Evolutionary conservation across 768 basidiomycete genomes (phyloP).

Genomic region (Flagelloscypha sp.): DNA sequence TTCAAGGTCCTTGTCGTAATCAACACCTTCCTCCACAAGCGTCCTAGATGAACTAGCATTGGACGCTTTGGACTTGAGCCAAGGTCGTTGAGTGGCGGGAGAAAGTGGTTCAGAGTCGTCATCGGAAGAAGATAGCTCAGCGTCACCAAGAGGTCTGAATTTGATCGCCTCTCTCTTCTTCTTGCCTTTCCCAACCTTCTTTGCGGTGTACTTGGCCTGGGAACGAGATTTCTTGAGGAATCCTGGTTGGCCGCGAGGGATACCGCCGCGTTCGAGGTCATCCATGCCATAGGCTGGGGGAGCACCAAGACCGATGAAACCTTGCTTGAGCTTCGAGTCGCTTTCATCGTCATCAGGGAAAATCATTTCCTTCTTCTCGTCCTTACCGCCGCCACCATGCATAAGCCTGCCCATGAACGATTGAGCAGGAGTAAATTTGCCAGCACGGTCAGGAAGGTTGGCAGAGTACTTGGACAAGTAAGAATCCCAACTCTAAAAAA

Average conservation of each 20-base stretch:
- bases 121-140: slow-evolving; percentile 23
- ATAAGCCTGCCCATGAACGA: slow-evolving; percentile 49
- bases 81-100: slow-evolving; percentile 14
- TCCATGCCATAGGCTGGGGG: not conserved
- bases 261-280: not conserved
- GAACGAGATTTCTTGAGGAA: slow-evolving; percentile 3
- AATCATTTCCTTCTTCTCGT: slow-evolving; percentile 17
- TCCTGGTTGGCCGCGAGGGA: not conserved
- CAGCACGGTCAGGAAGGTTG: slow-evolving; percentile 50
- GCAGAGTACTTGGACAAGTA: slow-evolving; percentile 54
- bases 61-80: slow-evolving; percentile 16
- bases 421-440: slow-evolving; percentile 44
- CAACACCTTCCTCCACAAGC: slow-evolving; percentile 18
- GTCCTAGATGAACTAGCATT: slow-evolving; percentile 15
- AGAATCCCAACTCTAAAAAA: slow-evolving; percentile 54
- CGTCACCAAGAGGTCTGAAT: slow-evolving; percentile 17
- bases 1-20: slow-evolving; percentile 35
- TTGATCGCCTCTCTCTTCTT: slow-evolving; percentile 19
- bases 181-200: too few relatives aligned
- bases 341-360: slow-evolving; percentile 19
- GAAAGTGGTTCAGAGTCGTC: slow-evolving; percentile 26
- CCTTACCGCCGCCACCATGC: slow-evolving; percentile 4
- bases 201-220: not conserved
- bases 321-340: slow-evolving; percentile 13
- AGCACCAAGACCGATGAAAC: slow-evolving; percentile 4